A percentile compares a stretch with the other conserved stretches of the same genome.
These are phyloP conservation scores for Annulohypoxylon nitens DNA, from an alignment of 495 filamentous ascomycete species.

Conservation along the genomic window DNA sequence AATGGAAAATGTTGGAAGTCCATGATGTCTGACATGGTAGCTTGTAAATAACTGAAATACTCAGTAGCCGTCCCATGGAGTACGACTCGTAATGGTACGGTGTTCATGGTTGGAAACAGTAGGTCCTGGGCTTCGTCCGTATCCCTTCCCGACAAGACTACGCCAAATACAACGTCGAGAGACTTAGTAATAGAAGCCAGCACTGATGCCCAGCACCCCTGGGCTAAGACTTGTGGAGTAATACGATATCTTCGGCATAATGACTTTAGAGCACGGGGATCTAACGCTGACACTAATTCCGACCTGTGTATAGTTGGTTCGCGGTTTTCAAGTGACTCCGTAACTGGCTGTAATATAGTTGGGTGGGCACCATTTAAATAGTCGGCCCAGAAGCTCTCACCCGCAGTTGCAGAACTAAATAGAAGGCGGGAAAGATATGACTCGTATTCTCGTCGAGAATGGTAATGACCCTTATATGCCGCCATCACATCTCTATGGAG, in stretches of 20 bases:
- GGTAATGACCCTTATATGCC: slow-evolving; percentile 64
- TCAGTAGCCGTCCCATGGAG: slow-evolving; percentile 71
- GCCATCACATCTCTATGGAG: slow-evolving; percentile 74
- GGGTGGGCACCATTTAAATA: slow-evolving; percentile 64
- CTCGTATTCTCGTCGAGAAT: slow-evolving; percentile 59
- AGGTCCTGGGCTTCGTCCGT: slow-evolving; percentile 67
- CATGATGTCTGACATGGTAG: slow-evolving; percentile 64
- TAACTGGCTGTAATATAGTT: slow-evolving; percentile 51
- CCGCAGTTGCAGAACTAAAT: slow-evolving; percentile 52
- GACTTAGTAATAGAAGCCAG: slow-evolving; percentile 67
- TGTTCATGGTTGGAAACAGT: slow-evolving; percentile 86
- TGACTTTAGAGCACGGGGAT: slow-evolving; percentile 50
- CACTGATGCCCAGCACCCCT: slow-evolving; percentile 74
- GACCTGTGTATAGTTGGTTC: slow-evolving; percentile 53
- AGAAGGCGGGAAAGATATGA: slow-evolving; percentile 62
- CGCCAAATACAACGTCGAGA: slow-evolving; percentile 77
- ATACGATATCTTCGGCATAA: slow-evolving; percentile 70
- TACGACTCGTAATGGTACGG: slow-evolving; percentile 72
- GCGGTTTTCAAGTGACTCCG: neutral
- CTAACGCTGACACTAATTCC: slow-evolving; percentile 61
- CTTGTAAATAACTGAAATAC: slow-evolving; percentile 75
- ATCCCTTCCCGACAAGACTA: slow-evolving; percentile 77
- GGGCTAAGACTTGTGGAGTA: slow-evolving; percentile 74
- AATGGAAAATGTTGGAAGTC: slow-evolving; percentile 76
- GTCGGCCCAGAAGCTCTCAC: slow-evolving; percentile 70